Evolutionary conservation across 2,329 filamentous ascomycete species (phyloP).

Genomic region (Colletotrichum musicola): DNA sequence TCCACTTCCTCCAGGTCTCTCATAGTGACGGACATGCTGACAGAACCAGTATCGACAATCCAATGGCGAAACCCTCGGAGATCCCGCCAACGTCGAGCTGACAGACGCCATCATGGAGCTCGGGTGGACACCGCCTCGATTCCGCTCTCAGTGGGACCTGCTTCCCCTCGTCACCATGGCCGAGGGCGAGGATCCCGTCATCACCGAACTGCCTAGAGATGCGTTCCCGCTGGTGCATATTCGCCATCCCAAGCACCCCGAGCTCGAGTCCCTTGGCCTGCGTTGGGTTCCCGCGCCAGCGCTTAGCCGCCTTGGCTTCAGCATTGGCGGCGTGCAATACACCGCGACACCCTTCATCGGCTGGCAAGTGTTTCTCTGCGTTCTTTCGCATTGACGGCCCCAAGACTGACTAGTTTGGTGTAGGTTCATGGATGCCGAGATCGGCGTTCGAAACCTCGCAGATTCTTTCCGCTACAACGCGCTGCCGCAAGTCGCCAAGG

Average conservation of each 20-base stretch:
- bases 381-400: not conserved
- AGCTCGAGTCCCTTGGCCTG: slow-evolving; percentile 32
- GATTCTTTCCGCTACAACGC: slow-evolving; percentile 37
- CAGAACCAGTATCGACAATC: slow-evolving; percentile 24
- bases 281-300: slow-evolving; percentile 38
- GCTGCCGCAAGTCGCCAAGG: slow-evolving; percentile 33
- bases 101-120: slow-evolving; percentile 37
- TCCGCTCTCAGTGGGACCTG: slow-evolving; percentile 37
- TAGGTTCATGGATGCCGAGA: slow-evolving; percentile 39
- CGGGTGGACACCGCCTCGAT: slow-evolving; percentile 34
- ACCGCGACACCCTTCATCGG: slow-evolving; percentile 34
- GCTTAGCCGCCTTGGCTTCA: slow-evolving; percentile 37
- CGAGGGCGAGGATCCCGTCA: slow-evolving; percentile 35
- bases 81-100: slow-evolving; percentile 34
- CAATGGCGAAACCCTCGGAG: slow-evolving; percentile 31
- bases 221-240: slow-evolving; percentile 36
- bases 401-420: not conserved
- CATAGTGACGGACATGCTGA: not conserved
- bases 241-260: slow-evolving; percentile 36
- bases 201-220: slow-evolving; percentile 34
- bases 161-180: slow-evolving; percentile 35
- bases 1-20: not conserved
- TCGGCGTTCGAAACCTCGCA: slow-evolving; percentile 33
- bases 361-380: slow-evolving; percentile 4
- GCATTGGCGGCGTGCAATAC: slow-evolving; percentile 36